Evolutionary conservation across 2,329 filamentous ascomycete genomes (phyloP), one percentile per base, ranked within the genome.

Genomic region (Chaetomium globosum): DNA sequence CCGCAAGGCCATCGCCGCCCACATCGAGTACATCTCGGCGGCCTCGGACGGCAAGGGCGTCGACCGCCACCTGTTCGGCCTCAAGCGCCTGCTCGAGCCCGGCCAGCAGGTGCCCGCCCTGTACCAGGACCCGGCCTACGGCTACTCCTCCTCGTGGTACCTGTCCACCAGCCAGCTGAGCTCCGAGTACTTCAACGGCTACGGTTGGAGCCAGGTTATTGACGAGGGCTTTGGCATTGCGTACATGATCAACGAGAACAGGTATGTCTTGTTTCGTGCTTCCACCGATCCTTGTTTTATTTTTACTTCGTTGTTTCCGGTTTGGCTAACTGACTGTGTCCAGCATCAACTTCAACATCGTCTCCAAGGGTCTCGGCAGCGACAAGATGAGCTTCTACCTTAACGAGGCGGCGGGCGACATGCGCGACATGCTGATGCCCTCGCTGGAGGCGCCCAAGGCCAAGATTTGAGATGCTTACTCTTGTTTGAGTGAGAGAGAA

Each of bases 201-300:
- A 99, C 79, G 95, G 95, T 54, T 99, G 95, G 95, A 95, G 91
- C 75, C 94, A 99, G 82, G 95, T 99, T 60, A 90, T 98, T 63
- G 93, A 98, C 74, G 91, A 90, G 67, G 95, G 95, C 33, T 99
- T 95, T 80, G 95, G 95, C 70, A 96, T 99, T 75, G 95, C 95
- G 48, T 99, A 99, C 78, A 99, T 99, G 95, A 98, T 99, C 78
- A 99, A 99, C 77, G 94, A 98, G 84, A 96, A 97, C 79, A 93
- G 87, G 89, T 92, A 76, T 78, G 82, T 74, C 52, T 36, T 43
- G 49, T 13, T 23, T 51, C 19, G 5, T 4, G 4, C 2, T 6
- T 19, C 28, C 46, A 31, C 9, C 26, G 26, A 2, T 26, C 31
- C 8, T 1, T 10, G 9, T 31, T 31, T 31, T 7, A 31, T 31